Base-by-base conservation (phyloP, 768 basidiomycete genomes). In the Podaxis mareebaensis region DNA sequence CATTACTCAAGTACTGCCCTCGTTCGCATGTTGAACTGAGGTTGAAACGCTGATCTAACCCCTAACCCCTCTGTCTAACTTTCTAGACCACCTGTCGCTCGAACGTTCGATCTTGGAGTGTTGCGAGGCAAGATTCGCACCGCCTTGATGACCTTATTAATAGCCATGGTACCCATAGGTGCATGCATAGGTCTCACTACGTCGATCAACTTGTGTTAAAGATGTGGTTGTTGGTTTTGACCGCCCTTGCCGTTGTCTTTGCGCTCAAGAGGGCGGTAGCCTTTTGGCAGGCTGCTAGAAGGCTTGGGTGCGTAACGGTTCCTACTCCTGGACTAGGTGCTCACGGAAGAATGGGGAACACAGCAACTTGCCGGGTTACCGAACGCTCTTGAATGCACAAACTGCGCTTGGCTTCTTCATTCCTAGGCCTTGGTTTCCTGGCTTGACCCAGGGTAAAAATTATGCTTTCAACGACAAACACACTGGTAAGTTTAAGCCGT, bases 331-430 rank as follows among this genome's bases (percentile, higher is more conserved):
- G 24, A 51, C 52, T 3, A n/a, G 13, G 26, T 52, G 0, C 38
- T 13, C 13, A 11, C 10, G 15, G 0, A 7, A 10, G 6, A 22
- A 15, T 11, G 46, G 26, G 17, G 2, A 26, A 46, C 24, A 33
- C 38, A 61, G 60, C 49, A 52, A 61, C 28, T 10, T 61, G 3
- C 60, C 60, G 24, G 60, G 60, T n/a, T 61, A 61, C 20, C 51
- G 60, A n/a, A 53, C 52, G 6, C 15, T 53, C 2, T 15, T 61
- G 15, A 61, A 6, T 12, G 4, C 40, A 8, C 40, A 40, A 10
- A 53, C 26, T 24, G 20, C 33, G 8, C 1, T n/a, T 28, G 22
- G 60, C 26, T 10, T 24, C 24, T 8, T 51, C 58, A 24, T 12
- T 58, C 11, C 56, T 56, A 7, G 38, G 15, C 26, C 11, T 40